Evolutionary conservation across 495 filamentous ascomycete species (phyloP).

Genomic region (Extremus antarcticus): DNA sequence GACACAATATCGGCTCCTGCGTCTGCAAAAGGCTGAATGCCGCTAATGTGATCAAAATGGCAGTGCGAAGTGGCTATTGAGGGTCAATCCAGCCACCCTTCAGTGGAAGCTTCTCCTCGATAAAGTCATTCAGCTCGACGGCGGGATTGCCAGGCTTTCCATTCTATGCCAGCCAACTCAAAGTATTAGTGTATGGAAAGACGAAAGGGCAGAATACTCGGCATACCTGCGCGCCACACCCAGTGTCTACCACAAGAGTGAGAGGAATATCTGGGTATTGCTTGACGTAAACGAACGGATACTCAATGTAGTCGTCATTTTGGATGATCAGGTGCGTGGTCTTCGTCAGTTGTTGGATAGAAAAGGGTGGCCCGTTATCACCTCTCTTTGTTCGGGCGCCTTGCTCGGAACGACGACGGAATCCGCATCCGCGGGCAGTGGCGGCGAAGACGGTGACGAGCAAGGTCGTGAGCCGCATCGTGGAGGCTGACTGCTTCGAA

Average conservation of each 20-base stretch:
- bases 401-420: neutral
- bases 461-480: no score
- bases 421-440: no score
- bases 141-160: neutral
- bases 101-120: neutral
- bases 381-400: neutral
- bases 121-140: neutral
- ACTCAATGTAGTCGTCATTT: neutral
- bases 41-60: slow-evolving; percentile 1
- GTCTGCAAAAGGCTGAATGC: neutral
- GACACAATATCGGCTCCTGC: neutral
- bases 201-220: no score
- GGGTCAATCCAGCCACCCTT: no score
- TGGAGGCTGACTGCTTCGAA: no score
- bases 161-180: no score
- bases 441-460: no score
- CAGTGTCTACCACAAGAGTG: neutral
- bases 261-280: neutral
- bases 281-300: slow-evolving; percentile 2
- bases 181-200: no score
- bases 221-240: neutral
- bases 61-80: neutral
- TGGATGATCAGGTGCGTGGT: neutral
- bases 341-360: neutral
- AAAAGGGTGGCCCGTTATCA: neutral